These are phyloP conservation scores for Apium graveolens DNA, from an alignment of 129 eudicot species.

Conservation along the genomic window DNA sequence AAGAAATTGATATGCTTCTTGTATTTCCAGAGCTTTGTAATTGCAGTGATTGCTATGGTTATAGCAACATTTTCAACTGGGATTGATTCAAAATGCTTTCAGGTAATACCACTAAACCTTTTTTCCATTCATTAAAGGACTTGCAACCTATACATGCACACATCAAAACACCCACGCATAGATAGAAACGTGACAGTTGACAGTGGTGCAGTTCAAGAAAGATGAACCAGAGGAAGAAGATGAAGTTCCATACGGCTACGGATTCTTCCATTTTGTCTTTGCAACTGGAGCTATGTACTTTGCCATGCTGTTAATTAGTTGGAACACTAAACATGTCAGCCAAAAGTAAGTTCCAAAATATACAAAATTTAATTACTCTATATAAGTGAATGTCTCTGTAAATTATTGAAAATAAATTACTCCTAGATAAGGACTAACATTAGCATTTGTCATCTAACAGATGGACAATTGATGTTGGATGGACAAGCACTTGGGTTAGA, in stretches of 20 bases:
- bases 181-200: not conserved
- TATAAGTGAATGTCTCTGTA: not conserved
- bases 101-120: slow-evolving; percentile 31
- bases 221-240: slow-evolving; percentile 53
- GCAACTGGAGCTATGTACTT: slow-evolving; percentile 87
- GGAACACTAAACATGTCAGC: slow-evolving; percentile 69
- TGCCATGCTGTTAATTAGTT: slow-evolving; percentile 77
- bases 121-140: not conserved
- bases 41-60: slow-evolving; percentile 70
- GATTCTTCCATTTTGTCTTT: slow-evolving; percentile 81
- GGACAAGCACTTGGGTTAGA: slow-evolving; percentile 97
- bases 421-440: not conserved
- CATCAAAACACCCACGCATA: not conserved
- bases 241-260: slow-evolving; percentile 75
- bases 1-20: slow-evolving; percentile 4
- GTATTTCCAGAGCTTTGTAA: slow-evolving; percentile 57
- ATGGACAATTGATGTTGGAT: slow-evolving; percentile 83
- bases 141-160: not conserved
- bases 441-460: slow-evolving; percentile 20
- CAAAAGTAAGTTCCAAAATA: slow-evolving; percentile 43
- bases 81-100: slow-evolving; percentile 78
- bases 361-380: not conserved
- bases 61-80: slow-evolving; percentile 90
- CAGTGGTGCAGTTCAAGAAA: slow-evolving; percentile 53
- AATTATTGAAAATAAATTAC: not conserved